Evolutionary conservation across 108 stramenopile species (phyloP), one percentile per base, ranked within the genome.

Genomic region (Nitzschia palea): DNA sequence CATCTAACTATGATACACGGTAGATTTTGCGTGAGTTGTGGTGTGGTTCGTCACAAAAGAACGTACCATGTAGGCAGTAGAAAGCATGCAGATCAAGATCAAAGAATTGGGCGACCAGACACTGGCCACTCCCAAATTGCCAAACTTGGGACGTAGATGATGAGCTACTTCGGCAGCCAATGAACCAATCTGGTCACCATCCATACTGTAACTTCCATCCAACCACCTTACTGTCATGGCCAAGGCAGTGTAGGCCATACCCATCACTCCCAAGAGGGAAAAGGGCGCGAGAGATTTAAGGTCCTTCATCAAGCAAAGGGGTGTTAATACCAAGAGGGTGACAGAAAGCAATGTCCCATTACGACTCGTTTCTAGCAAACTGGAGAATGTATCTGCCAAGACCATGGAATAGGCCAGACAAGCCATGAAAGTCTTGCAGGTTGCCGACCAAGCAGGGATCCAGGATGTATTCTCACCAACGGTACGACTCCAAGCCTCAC

Each of bases 11-110:
- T 4, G 32, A 2, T 2, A 18, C n/a, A n/a, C n/a, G n/a, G n/a
- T n/a, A n/a, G n/a, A n/a, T n/a, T n/a, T n/a, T n/a, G 1, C 20
- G 51, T 12, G 12, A 29, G 30, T 29, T 15, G 22, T n/a, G 15
- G 60, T 20, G 44, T 5, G 44, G 9, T 40, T 40, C 37, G 10
- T 6, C 4, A 48, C 47, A 18, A 4, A 48, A 12, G 18, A 14
- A 71, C 74, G 58, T 71, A 70, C 75, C 85, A 97, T 94, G 83
- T 91, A 99, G 15, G 97, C 95, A 12, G 96, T 97, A 65, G 86
- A 86, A 30, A 99, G 67, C 98, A 99, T 99, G 54, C 96, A 97
- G n/a, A 99, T 79, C 3, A 98, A 74, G 51, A 97, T 91, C 28
- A 94, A 80, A 6, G 93, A 79, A 35, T 84, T 82, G 18, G 85